Conservation (phyloP, 2,329 filamentous ascomycete species). For the Aspergillus arachidicola region DNA sequence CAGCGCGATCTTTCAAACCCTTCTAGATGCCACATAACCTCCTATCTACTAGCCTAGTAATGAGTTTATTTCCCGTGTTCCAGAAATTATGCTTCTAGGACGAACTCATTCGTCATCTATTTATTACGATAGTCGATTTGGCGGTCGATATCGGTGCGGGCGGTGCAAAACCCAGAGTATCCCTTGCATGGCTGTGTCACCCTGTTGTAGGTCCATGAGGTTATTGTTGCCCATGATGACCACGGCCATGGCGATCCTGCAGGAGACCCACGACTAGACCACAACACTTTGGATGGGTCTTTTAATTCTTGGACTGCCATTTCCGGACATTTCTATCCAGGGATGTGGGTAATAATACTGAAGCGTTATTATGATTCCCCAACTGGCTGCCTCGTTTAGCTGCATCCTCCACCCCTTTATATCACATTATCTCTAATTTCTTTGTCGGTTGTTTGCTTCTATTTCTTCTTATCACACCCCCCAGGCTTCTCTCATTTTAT, state of each 20-base stretch:
- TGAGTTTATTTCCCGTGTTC: slow-evolving; percentile 4
- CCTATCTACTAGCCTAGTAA: not conserved
- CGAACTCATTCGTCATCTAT: not conserved
- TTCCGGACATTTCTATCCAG: slow-evolving; percentile 8
- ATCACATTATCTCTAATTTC: slow-evolving; percentile 16
- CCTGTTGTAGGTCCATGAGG: slow-evolving; percentile 18
- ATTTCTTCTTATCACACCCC: slow-evolving; percentile 8
- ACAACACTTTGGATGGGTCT: slow-evolving; percentile 9
- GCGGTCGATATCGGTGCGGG: slow-evolving; percentile 3
- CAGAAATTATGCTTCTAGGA: not conserved
- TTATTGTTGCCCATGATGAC: slow-evolving; percentile 18
- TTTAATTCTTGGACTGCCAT: slow-evolving; percentile 7
- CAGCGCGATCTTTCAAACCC: not conserved
- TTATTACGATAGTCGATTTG: slow-evolving; percentile 8
- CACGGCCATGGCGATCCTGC: slow-evolving; percentile 18
- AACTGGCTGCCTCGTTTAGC: slow-evolving; percentile 11
- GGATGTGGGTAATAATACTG: slow-evolving; percentile 7
- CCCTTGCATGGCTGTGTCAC: slow-evolving; percentile 28
- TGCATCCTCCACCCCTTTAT: slow-evolving; percentile 16
- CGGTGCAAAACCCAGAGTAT: slow-evolving; percentile 10
- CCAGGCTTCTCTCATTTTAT: not conserved
- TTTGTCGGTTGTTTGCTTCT: slow-evolving; percentile 6
- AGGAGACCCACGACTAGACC: slow-evolving; percentile 13
- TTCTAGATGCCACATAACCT: not conserved
- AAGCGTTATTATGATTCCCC: slow-evolving; percentile 1